These are phyloP conservation scores for Boletus sp. DNA, from an alignment of 768 basidiomycete genomes.

Conservation along the genomic window DNA sequence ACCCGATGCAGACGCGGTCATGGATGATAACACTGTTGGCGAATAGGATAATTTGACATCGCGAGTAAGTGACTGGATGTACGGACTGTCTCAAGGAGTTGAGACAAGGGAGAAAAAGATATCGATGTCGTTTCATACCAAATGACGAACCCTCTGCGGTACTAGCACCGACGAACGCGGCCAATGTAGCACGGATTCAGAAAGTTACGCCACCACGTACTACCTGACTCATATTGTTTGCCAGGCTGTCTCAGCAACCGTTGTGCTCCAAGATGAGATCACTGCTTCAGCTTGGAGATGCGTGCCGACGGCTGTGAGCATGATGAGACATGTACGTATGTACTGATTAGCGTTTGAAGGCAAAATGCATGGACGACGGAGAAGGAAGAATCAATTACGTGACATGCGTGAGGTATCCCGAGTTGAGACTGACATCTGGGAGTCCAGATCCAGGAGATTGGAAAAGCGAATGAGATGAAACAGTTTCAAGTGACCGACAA, in stretches of 20 bases:
- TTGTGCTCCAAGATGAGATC: no score
- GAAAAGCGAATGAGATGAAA: no score
- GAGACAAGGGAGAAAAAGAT: neutral
- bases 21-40: slow-evolving; percentile 40
- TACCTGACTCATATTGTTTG: neutral
- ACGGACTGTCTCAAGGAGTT: neutral
- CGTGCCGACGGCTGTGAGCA: no score
- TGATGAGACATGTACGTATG: no score
- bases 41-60: slow-evolving; percentile 25
- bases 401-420: neutral
- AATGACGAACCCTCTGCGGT: neutral
- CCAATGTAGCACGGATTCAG: neutral
- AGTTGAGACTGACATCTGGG: neutral
- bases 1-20: slow-evolving; percentile 41
- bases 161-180: no score
- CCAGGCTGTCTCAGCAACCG: no score
- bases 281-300: no score
- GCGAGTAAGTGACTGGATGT: neutral
- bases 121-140: neutral
- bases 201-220: neutral
- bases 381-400: neutral
- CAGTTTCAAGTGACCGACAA: no score
- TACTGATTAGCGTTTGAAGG: no score
- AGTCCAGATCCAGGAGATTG: neutral
- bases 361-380: no score